Conservation (phyloP, 192 early-diverging fungal species). For the Mortierella claussenii region DNA sequence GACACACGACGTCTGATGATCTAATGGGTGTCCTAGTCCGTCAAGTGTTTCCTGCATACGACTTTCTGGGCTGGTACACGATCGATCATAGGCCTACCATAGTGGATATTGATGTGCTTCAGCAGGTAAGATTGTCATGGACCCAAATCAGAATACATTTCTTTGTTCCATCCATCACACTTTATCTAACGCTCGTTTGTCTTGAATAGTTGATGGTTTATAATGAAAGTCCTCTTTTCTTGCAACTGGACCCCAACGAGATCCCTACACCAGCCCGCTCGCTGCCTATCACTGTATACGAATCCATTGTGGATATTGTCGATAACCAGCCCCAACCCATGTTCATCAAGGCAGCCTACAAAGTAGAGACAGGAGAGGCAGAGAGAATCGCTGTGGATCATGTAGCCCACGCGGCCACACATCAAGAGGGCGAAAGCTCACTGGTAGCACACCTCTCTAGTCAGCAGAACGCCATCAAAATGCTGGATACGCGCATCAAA, state of each 20-base stretch:
- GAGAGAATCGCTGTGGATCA: slow-evolving; percentile 91
- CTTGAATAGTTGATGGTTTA: slow-evolving; percentile 67
- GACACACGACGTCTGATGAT: too few relatives aligned
- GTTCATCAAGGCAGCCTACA: slow-evolving; percentile 74
- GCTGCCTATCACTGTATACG: slow-evolving; percentile 82
- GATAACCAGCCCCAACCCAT: slow-evolving; percentile 64
- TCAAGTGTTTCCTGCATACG: slow-evolving; percentile 85
- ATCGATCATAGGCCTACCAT: slow-evolving; percentile 70
- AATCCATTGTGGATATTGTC: slow-evolving; percentile 78
- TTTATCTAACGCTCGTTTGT: not conserved
- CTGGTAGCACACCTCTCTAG: slow-evolving; percentile 76
- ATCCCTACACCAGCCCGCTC: slow-evolving; percentile 63
- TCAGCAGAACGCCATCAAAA: slow-evolving; percentile 84
- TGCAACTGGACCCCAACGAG: slow-evolving; percentile 74
- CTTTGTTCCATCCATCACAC: not conserved
- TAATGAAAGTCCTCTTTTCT: slow-evolving; percentile 82
- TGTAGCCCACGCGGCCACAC: slow-evolving; percentile 74
- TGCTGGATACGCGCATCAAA: slow-evolving; percentile 79
- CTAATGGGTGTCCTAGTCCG: too few relatives aligned
- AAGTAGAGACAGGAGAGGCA: slow-evolving; percentile 86
- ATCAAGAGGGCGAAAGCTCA: slow-evolving; percentile 63
- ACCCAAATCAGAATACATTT: not conserved
- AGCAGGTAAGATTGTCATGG: slow-evolving; percentile 64
- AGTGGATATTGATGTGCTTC: slow-evolving; percentile 74
- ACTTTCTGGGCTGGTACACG: slow-evolving; percentile 90